A percentile compares a stretch with the other conserved stretches of the same genome.
phyloP scores from a whole-genome alignment of 352 stramenopile species.

The Phytopythium kandeliae region DNA sequence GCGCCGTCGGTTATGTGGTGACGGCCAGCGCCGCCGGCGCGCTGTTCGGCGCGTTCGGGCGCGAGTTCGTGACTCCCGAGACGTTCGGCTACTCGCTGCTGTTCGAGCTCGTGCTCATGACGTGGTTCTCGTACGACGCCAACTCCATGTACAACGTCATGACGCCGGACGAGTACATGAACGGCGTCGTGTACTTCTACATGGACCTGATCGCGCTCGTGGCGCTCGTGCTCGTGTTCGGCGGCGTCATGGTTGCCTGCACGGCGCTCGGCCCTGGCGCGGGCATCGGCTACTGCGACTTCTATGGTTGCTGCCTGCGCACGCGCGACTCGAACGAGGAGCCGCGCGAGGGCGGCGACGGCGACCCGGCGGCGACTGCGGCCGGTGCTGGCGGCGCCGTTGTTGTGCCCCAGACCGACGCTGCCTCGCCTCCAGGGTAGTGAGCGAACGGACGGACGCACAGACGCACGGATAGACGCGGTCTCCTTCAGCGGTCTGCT shows the following conservation, averaged over 20 bases:
- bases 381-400: neutral
- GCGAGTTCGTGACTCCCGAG: constrained; percentile 22
- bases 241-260: constrained; percentile 21
- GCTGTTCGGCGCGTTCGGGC: constrained; percentile 16
- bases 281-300: constrained; percentile 26
- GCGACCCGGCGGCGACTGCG: too few relatives aligned
- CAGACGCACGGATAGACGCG: too few relatives aligned
- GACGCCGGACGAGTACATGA: constrained; percentile 62
- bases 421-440: too few relatives aligned
- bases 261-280: constrained; percentile 26
- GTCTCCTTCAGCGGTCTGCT: too few relatives aligned
- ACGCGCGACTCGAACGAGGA: constrained; percentile 13
- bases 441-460: too few relatives aligned
- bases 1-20: constrained; percentile 20
- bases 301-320: constrained; percentile 28
- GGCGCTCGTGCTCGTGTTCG: constrained; percentile 30
- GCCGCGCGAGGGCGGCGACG: neutral
- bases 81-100: constrained; percentile 31
- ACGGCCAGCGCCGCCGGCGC: constrained; percentile 14
- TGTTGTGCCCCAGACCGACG: constrained; percentile 3
- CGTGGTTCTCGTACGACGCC: constrained; percentile 51
- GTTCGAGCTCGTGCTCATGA: constrained; percentile 39
- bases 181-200: constrained; percentile 64
- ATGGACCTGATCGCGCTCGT: constrained; percentile 50
- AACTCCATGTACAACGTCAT: constrained; percentile 52